A percentile compares a stretch with the other conserved stretches of the same genome.
Conservation (phyloP, 495 filamentous ascomycete species). For the Podospora pseudopauciseta region DNA sequence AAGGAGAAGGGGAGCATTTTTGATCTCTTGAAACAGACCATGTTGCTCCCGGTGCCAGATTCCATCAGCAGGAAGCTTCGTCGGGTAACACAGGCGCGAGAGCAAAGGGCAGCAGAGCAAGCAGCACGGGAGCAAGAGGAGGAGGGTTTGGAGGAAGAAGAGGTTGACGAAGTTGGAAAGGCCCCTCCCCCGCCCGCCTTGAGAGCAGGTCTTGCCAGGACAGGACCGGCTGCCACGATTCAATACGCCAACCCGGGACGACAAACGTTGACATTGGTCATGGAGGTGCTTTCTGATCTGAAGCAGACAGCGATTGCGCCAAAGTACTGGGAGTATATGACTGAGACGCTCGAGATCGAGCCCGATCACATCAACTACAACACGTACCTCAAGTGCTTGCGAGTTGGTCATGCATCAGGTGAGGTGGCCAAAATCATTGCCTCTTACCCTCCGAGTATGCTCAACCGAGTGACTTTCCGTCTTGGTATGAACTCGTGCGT, state of each 20-base stretch:
- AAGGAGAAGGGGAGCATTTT: conserved; percentile 64
- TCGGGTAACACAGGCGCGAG: conserved; percentile 7
- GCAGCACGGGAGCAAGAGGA: not conserved
- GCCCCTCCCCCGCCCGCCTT: not conserved
- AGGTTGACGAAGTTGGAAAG: not conserved
- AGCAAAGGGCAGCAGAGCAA: not conserved
- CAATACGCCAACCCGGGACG: conserved; percentile 54
- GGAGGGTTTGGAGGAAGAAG: not conserved
- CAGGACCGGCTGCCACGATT: not conserved
- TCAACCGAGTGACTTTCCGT: conserved; percentile 57
- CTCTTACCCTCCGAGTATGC: conserved; percentile 41
- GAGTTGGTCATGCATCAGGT: conserved; percentile 55
- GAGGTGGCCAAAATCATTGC: conserved; percentile 52
- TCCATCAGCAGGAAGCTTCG: conserved; percentile 20
- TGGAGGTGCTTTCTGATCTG: conserved; percentile 57
- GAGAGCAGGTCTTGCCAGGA: not conserved
- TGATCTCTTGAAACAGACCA: conserved; percentile 70
- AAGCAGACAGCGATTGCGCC: conserved; percentile 47
- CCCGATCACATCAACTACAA: conserved; percentile 70
- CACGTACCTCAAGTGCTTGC: conserved; percentile 64
- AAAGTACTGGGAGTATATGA: conserved; percentile 74
- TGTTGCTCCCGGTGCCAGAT: conserved; percentile 57
- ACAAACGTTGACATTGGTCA: conserved; percentile 64
- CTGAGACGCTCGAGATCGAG: conserved; percentile 47
- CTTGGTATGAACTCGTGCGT: conserved; percentile 66